Evolutionary conservation across 352 stramenopile genomes (phyloP).

Genomic region (Phytopythium sindhum): DNA sequence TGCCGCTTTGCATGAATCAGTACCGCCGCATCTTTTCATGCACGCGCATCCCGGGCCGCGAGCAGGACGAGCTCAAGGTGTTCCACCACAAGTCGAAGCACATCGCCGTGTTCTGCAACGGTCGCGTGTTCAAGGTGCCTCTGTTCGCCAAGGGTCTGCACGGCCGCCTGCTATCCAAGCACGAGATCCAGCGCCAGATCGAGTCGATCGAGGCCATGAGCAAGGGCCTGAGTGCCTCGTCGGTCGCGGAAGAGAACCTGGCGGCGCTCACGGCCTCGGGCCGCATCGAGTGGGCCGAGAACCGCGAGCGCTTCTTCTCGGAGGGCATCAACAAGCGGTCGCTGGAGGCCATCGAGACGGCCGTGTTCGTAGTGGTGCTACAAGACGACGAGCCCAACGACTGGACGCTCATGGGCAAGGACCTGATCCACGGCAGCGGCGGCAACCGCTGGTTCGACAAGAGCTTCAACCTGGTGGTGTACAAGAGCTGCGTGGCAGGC

Average conservation of each 20-base stretch:
- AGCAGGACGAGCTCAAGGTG: slow-evolving; percentile 79
- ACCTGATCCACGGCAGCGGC: slow-evolving; percentile 84
- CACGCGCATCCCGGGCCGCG: slow-evolving; percentile 83
- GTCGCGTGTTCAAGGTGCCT: slow-evolving; percentile 88
- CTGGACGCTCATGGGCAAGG: slow-evolving; percentile 67
- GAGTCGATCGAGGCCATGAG: slow-evolving; percentile 63
- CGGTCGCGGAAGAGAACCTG: slow-evolving; percentile 50
- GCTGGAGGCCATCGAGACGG: slow-evolving; percentile 69
- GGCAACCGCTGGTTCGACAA: slow-evolving; percentile 98
- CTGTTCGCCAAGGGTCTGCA: slow-evolving; percentile 79
- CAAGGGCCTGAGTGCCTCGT: slow-evolving; percentile 26
- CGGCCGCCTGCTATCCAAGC: slow-evolving; percentile 67
- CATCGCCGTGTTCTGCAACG: slow-evolving; percentile 82
- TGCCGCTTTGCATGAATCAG: slow-evolving; percentile 90
- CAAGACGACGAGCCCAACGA: slow-evolving; percentile 56
- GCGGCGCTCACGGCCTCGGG: slow-evolving; percentile 76
- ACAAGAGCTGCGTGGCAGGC: slow-evolving; percentile 92
- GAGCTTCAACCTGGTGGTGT: slow-evolving; percentile 94
- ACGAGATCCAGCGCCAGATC: slow-evolving; percentile 80
- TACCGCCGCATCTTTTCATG: slow-evolving; percentile 89
- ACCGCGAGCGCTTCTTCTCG: slow-evolving; percentile 85
- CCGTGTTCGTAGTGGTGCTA: slow-evolving; percentile 75
- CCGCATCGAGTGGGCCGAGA: slow-evolving; percentile 87
- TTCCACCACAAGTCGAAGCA: slow-evolving; percentile 79
- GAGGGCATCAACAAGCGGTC: slow-evolving; percentile 88